Conservation (phyloP, 2,329 filamentous ascomycete species). For the Apiospora sp. region DNA sequence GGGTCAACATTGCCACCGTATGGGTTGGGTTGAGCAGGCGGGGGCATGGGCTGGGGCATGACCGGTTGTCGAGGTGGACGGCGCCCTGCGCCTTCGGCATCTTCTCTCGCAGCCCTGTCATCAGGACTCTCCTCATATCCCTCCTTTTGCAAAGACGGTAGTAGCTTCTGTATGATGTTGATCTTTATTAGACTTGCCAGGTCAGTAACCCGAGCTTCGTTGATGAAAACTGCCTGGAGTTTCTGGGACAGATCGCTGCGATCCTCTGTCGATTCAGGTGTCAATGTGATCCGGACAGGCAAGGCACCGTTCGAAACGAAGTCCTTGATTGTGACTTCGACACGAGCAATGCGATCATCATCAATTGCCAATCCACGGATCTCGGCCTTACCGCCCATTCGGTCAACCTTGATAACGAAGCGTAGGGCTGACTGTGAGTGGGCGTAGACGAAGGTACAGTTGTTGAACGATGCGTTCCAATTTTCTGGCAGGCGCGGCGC, state of each 20-base stretch:
- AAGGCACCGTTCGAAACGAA: conserved; percentile 70
- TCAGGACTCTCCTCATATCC: conserved; percentile 73
- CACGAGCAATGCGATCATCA: conserved; percentile 80
- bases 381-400: conserved; percentile 84
- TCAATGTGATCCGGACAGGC: conserved; percentile 63
- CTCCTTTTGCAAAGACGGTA: conserved; percentile 78
- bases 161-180: conserved; percentile 83
- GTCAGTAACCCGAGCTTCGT: conserved; percentile 70
- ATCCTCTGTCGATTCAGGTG: conserved; percentile 56
- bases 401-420: conserved; percentile 82
- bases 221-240: conserved; percentile 75
- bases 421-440: conserved; percentile 86
- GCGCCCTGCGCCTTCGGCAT: conserved; percentile 53
- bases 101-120: conserved; percentile 50
- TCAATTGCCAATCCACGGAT: conserved; percentile 80
- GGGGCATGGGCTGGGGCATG: conserved; percentile 60
- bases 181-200: conserved; percentile 77
- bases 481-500: conserved; percentile 72
- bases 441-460: conserved; percentile 85
- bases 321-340: conserved; percentile 79
- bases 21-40: conserved; percentile 72
- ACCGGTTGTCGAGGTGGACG: conserved; percentile 48
- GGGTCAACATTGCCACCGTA: conserved; percentile 71
- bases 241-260: conserved; percentile 56
- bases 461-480: conserved; percentile 80